These are phyloP conservation scores for Fusarium continuum DNA, from an alignment of 2,329 filamentous ascomycete genomes.

Conservation along the genomic window DNA sequence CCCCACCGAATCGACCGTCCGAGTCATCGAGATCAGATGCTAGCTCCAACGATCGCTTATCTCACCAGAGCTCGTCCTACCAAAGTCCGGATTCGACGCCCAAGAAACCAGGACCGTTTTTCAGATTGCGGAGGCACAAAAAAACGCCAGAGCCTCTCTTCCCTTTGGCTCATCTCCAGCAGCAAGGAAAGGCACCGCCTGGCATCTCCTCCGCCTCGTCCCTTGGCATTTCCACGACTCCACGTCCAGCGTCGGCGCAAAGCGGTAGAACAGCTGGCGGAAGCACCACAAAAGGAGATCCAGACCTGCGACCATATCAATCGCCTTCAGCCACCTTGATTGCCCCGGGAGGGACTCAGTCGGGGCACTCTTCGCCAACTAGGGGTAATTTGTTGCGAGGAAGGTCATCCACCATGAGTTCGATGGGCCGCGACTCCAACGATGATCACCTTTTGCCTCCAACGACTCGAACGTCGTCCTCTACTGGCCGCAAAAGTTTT, in stretches of 20 bases:
- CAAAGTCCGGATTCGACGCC: slow-evolving; percentile 68
- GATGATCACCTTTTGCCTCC: slow-evolving; percentile 75
- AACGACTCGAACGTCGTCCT: slow-evolving; percentile 80
- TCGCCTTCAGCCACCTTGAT: slow-evolving; percentile 63
- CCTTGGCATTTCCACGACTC: slow-evolving; percentile 48
- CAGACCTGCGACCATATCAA: slow-evolving; percentile 34
- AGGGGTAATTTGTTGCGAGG: slow-evolving; percentile 71
- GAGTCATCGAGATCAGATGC: slow-evolving; percentile 92
- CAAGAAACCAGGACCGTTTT: slow-evolving; percentile 76
- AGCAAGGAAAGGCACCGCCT: slow-evolving; percentile 62
- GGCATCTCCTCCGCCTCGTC: slow-evolving; percentile 55
- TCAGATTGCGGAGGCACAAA: slow-evolving; percentile 80
- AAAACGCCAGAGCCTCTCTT: slow-evolving; percentile 82
- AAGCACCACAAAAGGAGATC: slow-evolving; percentile 32
- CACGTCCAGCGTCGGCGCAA: slow-evolving; percentile 50
- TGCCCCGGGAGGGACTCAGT: slow-evolving; percentile 51
- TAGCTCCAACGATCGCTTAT: slow-evolving; percentile 74
- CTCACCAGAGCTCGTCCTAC: slow-evolving; percentile 64
- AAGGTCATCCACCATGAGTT: slow-evolving; percentile 90
- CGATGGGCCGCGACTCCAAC: slow-evolving; percentile 75
- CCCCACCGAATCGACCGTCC: slow-evolving; percentile 56
- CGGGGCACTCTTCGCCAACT: slow-evolving; percentile 74
- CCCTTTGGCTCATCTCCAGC: slow-evolving; percentile 84
- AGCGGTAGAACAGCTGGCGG: slow-evolving; percentile 41
- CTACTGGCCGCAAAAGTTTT: slow-evolving; percentile 92